These are phyloP conservation scores for Plectosphaerella plurivora DNA, from an alignment of 2,329 filamentous ascomycete species.

Conservation along the genomic window DNA sequence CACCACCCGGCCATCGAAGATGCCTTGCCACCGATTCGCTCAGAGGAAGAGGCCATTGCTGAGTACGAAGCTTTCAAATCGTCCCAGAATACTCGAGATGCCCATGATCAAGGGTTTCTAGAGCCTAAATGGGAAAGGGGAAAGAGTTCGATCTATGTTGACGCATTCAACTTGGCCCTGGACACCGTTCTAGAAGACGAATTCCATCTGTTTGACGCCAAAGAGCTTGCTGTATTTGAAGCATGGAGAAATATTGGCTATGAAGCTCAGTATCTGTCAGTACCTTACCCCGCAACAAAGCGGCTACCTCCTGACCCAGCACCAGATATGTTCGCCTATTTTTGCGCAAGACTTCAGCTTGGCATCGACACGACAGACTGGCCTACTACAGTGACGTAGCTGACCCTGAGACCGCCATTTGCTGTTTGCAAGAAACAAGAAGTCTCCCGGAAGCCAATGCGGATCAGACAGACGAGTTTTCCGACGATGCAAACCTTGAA, in stretches of 20 bases:
- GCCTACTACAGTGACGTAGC: slow-evolving; percentile 80
- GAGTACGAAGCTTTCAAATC: slow-evolving; percentile 71
- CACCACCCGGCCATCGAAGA: slow-evolving; percentile 64
- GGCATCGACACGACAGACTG: slow-evolving; percentile 78
- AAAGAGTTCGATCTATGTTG: slow-evolving; percentile 88
- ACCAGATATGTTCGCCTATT: slow-evolving; percentile 85
- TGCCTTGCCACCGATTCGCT: slow-evolving; percentile 63
- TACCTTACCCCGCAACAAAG: not conserved
- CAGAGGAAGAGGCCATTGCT: slow-evolving; percentile 68
- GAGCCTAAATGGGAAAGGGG: slow-evolving; percentile 62
- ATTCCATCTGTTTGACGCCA: slow-evolving; percentile 76
- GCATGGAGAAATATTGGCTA: slow-evolving; percentile 72
- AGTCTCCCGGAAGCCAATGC: slow-evolving; percentile 41
- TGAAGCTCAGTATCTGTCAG: slow-evolving; percentile 86
- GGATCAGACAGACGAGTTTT: slow-evolving; percentile 11
- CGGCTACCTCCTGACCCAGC: not conserved
- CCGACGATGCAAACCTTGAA: slow-evolving; percentile 31
- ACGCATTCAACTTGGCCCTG: slow-evolving; percentile 91
- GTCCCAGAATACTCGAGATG: slow-evolving; percentile 37
- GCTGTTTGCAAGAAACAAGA: slow-evolving; percentile 55
- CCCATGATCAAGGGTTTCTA: slow-evolving; percentile 26
- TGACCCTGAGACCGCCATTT: slow-evolving; percentile 63
- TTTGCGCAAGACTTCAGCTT: slow-evolving; percentile 82
- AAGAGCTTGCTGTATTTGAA: slow-evolving; percentile 71
- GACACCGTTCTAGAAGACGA: slow-evolving; percentile 89